Evolutionary conservation across 257 asterid species (phyloP).

Genomic region (Rubia yunnanensis): DNA sequence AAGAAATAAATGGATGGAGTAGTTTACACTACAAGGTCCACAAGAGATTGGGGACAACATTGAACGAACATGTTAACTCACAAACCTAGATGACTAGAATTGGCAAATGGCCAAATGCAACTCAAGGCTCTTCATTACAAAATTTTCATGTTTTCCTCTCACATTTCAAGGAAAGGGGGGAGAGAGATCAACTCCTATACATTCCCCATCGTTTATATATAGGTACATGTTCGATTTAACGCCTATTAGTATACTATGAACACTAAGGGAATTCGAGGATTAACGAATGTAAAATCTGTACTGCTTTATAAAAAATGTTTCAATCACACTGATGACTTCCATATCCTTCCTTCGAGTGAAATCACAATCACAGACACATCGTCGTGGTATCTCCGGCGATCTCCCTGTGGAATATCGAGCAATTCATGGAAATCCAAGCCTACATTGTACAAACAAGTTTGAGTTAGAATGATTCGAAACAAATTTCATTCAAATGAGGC

Average conservation of each 20-base stretch:
- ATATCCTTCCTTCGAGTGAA: slow-evolving; percentile 89
- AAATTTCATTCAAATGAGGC: no score
- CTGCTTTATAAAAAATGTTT: slow-evolving; percentile 12
- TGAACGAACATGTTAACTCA: slow-evolving; percentile 16
- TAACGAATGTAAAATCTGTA: slow-evolving; percentile 16
- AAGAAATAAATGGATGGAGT: no score
- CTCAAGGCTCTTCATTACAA: slow-evolving; percentile 14
- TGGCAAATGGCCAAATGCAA: slow-evolving; percentile 6
- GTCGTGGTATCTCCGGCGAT: slow-evolving; percentile 76
- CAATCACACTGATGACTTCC: slow-evolving; percentile 69
- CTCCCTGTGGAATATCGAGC: slow-evolving; percentile 92
- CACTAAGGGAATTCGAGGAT: slow-evolving; percentile 15
- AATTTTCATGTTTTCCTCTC: slow-evolving; percentile 11
- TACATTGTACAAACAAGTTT: slow-evolving; percentile 18
- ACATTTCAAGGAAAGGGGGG: slow-evolving; percentile 4
- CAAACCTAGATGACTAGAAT: not conserved
- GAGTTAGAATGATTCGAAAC: not conserved
- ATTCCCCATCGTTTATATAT: slow-evolving; percentile 11
- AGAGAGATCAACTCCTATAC: slow-evolving; percentile 18
- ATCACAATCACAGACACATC: slow-evolving; percentile 85
- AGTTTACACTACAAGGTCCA: no score
- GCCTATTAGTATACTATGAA: slow-evolving; percentile 29
- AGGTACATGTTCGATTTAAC: slow-evolving; percentile 12
- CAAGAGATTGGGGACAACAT: slow-evolving; percentile 1
- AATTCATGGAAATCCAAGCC: slow-evolving; percentile 79